phyloP scores from a whole-genome alignment of 495 filamentous ascomycete species.

The Aspergillus hancockii region DNA sequence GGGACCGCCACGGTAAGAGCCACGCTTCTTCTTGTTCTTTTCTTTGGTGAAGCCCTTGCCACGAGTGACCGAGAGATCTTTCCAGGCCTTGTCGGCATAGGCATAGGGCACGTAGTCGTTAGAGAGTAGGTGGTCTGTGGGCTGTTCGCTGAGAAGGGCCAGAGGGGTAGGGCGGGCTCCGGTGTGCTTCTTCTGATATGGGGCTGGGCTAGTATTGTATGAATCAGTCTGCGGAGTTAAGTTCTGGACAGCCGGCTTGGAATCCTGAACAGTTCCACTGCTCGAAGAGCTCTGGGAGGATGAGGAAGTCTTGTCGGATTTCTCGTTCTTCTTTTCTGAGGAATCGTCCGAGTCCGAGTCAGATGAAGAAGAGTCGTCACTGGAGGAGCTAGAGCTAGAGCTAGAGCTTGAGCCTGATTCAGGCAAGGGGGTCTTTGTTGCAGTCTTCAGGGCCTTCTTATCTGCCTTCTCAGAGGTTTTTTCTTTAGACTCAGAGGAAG shows the following conservation, averaged over 20 bases:
- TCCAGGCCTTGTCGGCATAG: constrained; percentile 83
- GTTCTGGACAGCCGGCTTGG: constrained; percentile 32
- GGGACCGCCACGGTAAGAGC: constrained; percentile 79
- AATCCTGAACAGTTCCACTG: constrained; percentile 36
- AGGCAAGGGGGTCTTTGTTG: constrained; percentile 55
- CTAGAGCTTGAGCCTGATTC: constrained; percentile 43
- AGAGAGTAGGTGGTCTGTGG: constrained; percentile 50
- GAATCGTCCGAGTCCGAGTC: constrained; percentile 28
- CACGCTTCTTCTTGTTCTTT: constrained; percentile 94
- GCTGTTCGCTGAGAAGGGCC: constrained; percentile 46
- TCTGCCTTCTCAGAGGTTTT: constrained; percentile 30
- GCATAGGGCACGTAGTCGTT: constrained; percentile 82
- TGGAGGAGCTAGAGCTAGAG: constrained; percentile 26
- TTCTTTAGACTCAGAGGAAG: constrained; percentile 42
- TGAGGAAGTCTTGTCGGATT: constrained; percentile 13
- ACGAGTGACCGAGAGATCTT: constrained; percentile 84
- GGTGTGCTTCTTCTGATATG: constrained; percentile 52
- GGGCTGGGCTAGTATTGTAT: constrained; percentile 45
- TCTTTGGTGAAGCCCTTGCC: constrained; percentile 99
- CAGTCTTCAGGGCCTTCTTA: constrained; percentile 47
- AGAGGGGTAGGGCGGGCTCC: constrained; percentile 48
- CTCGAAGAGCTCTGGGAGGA: constrained; percentile 28
- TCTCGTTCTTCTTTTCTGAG: constrained; percentile 28
- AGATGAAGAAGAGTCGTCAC: constrained; percentile 19
- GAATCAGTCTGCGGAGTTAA: constrained; percentile 34